Evolutionary conservation across 2,329 filamentous ascomycete species (phyloP), one percentile per base, ranked within the genome.

Genomic region (Trichoderma polysporum): DNA sequence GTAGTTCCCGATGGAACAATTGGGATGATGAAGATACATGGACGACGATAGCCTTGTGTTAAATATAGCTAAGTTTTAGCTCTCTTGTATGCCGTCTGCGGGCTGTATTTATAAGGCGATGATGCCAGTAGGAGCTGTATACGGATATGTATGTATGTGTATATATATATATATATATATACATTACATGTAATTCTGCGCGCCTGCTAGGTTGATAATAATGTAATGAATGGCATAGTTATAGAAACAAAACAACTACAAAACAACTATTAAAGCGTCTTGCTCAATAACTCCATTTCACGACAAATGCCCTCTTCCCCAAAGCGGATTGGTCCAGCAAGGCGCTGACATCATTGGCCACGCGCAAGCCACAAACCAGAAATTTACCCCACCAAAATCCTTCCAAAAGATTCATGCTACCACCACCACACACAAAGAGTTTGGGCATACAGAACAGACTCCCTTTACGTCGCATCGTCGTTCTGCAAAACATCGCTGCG

Each of bases 301-400:
- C 13, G 15, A 13, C 27, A 35, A 12, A 50, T 47, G 50, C 39
- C 45, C 35, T 17, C 25, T 9, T 33, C 29, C n/a, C 60, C 31
- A 37, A 59, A 54, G 17, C 13, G 45, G 59, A 50, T 66, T 66
- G 31, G 66, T 22, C 58, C 15, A 19, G 53, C n/a, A 54, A 60
- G 57, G 68, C 22, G 69, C 73, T 77, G 76, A 78, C 75, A 77
- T 77, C 76, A 76, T 74, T 72, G 71, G 68, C 65, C 68, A 68
- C 54, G 27, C 17, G 27, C 41, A 25, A 67, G 49, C 57, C 57
- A 62, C 64, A 62, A 66, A 64, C 67, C 69, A 77, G 77, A 79
- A 78, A 77, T 77, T 77, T 78, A 79, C 78, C 78, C 79, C 78
- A 79, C 78, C 76, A 79, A 69, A 50, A 49, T 63, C 58, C 68